Conservation (phyloP, 192 early-diverging fungal genomes). For the Pilaira anomala region DNA sequence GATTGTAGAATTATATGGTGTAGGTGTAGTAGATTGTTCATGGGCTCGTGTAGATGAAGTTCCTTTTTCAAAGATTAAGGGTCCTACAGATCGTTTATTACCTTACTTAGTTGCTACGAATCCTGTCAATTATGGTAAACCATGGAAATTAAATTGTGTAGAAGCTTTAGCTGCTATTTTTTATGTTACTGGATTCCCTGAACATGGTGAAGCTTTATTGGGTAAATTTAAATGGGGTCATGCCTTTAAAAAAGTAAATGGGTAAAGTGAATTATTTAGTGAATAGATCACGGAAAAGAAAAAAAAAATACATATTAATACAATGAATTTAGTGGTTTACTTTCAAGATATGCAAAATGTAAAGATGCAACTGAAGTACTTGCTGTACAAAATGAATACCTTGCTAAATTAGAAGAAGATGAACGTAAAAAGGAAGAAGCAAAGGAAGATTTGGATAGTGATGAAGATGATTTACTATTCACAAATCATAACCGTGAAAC, state of each 20-base stretch:
- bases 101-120: constrained; percentile 96
- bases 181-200: constrained; percentile 77
- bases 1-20: constrained; percentile 72
- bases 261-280: too few relatives aligned
- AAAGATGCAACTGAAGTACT: constrained; percentile 70
- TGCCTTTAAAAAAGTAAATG: constrained; percentile 87
- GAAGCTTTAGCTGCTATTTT: constrained; percentile 95
- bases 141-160: constrained; percentile 95
- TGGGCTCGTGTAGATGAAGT: constrained; percentile 96
- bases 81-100: constrained; percentile 80
- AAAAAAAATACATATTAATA: background rate
- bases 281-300: background rate
- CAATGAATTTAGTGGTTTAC: constrained; percentile 51
- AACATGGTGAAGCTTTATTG: constrained; percentile 71
- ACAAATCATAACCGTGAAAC: constrained; percentile 50
- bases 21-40: constrained; percentile 95
- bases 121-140: constrained; percentile 96
- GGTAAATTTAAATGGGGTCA: constrained; percentile 95
- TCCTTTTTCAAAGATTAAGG: constrained; percentile 85
- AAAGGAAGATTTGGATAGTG: constrained; percentile 18
- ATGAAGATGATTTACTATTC: constrained; percentile 49
- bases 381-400: constrained; percentile 74
- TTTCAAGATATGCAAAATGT: constrained; percentile 75
- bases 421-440: constrained; percentile 41
- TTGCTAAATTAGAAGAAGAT: constrained; percentile 69